A percentile compares a stretch with the other conserved stretches of the same genome.
Evolutionary conservation across 345 rosid species (phyloP).

Genomic region (Ceriops tagal): DNA sequence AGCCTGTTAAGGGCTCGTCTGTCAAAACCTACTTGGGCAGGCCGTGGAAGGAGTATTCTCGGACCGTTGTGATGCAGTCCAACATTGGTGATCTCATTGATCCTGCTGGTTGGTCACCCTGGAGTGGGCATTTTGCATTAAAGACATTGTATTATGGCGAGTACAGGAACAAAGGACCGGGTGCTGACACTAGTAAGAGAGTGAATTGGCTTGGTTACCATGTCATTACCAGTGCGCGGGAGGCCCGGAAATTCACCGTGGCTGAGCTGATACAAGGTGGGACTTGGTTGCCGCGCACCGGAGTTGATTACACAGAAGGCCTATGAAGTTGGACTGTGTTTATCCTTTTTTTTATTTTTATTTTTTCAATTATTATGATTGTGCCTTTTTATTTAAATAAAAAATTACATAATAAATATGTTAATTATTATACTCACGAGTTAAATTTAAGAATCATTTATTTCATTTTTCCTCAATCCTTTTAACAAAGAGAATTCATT

Average conservation of each 20-base stretch:
- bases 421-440: too few relatives aligned
- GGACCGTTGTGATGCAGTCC: constrained; percentile 23
- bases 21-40: constrained; percentile 14
- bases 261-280: constrained; percentile 23
- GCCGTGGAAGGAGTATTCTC: constrained; percentile 22
- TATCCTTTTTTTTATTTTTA: too few relatives aligned
- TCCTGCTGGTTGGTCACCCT: constrained; percentile 17
- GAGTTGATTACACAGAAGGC: constrained; percentile 13
- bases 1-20: constrained; percentile 10
- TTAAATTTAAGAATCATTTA: too few relatives aligned
- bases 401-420: too few relatives aligned
- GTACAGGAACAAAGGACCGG: constrained; percentile 23
- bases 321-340: constrained; percentile 6
- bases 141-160: constrained; percentile 23
- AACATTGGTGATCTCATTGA: constrained; percentile 8
- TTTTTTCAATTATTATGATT: too few relatives aligned
- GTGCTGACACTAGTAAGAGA: constrained; percentile 20
- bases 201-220: constrained; percentile 20
- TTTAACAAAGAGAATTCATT: too few relatives aligned
- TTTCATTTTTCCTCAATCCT: too few relatives aligned
- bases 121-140: constrained; percentile 17
- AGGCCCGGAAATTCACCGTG: constrained; percentile 26
- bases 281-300: constrained; percentile 6
- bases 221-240: constrained; percentile 7
- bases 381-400: too few relatives aligned